Evolutionary conservation across 441 rosid species (phyloP).

Genomic region (Pelargonium citronellum): DNA sequence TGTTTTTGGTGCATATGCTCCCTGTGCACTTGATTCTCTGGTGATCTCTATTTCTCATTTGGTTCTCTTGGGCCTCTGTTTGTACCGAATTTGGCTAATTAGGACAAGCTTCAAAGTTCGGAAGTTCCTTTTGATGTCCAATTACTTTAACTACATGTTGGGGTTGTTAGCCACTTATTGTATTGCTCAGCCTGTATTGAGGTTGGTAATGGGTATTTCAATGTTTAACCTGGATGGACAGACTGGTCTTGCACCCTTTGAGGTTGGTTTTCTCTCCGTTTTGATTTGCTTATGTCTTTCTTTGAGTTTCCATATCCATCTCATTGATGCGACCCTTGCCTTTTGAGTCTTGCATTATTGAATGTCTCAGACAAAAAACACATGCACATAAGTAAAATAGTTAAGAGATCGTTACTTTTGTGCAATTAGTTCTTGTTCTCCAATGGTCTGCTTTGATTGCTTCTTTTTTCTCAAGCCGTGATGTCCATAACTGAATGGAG

Average conservation of each 20-base stretch:
- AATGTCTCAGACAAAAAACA: background rate
- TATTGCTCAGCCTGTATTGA: slow-evolving; percentile 76
- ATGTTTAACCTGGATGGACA: slow-evolving; percentile 66
- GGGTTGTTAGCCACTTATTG: slow-evolving; percentile 64
- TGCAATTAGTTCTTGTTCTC: background rate
- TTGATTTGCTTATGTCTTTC: background rate
- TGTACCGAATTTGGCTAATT: slow-evolving; percentile 70
- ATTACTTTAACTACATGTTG: slow-evolving; percentile 58
- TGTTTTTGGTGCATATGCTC: slow-evolving; percentile 90
- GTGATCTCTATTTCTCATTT: slow-evolving; percentile 64
- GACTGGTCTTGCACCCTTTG: slow-evolving; percentile 69
- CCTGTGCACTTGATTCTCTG: slow-evolving; percentile 79
- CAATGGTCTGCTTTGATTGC: background rate
- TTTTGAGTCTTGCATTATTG: slow-evolving; percentile 2
- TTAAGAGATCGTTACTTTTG: background rate
- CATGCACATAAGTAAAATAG: background rate
- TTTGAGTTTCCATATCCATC: slow-evolving; percentile 7
- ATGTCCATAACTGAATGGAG: background rate
- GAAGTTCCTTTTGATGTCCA: slow-evolving; percentile 67
- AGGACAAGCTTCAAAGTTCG: slow-evolving; percentile 53
- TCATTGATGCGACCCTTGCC: background rate
- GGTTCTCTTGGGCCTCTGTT: slow-evolving; percentile 59
- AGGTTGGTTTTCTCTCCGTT: slow-evolving; percentile 42
- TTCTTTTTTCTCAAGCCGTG: background rate
- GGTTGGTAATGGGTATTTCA: slow-evolving; percentile 79